Evolutionary conservation across 2,329 filamentous ascomycete genomes (phyloP).

Genomic region (Cercospora sojina): DNA sequence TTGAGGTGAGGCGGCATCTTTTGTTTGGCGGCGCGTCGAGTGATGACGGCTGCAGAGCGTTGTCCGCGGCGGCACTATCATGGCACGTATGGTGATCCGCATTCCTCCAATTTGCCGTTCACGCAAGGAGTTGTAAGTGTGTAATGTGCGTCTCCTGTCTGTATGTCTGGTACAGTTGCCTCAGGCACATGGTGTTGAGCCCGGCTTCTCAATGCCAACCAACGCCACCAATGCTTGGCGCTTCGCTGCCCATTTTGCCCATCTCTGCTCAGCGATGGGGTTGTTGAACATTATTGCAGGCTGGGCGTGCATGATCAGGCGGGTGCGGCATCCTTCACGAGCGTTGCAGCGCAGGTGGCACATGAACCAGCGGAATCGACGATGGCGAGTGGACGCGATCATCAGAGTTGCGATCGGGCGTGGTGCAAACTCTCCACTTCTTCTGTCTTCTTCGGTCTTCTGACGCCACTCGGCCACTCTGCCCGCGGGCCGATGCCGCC

Average conservation of each 20-base stretch:
- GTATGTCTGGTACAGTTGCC: too few species aligned
- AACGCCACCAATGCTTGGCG: neutral
- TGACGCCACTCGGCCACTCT: neutral
- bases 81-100: neutral
- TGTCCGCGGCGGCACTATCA: neutral
- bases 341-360: neutral
- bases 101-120: neutral
- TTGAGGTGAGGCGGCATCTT: slow-evolving; percentile 6
- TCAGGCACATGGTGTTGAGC: too few species aligned
- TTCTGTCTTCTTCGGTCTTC: too few species aligned
- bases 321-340: neutral
- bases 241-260: neutral
- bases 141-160: too few species aligned
- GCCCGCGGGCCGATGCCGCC: neutral
- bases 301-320: neutral
- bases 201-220: neutral
- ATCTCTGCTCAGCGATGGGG: neutral
- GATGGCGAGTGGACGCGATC: neutral
- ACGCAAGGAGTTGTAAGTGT: neutral
- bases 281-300: neutral
- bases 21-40: neutral
- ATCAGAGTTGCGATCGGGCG: neutral
- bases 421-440: neutral
- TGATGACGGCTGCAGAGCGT: neutral
- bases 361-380: neutral